Evolutionary conservation across 345 rosid species (phyloP).

Genomic region (Eutrema yunnanense): DNA sequence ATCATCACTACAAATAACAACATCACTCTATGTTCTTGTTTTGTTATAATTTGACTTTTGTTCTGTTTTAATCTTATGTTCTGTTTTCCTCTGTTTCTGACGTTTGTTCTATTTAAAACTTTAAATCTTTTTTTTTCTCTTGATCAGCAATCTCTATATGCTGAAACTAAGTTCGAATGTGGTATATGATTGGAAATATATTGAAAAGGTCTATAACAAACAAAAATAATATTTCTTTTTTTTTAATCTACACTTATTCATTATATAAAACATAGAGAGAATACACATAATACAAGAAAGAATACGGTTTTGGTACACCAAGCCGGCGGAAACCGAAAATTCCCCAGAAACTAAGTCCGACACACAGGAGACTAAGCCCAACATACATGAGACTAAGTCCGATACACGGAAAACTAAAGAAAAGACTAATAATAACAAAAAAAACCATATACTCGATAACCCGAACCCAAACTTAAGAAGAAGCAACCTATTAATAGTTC

Average conservation of each 20-base stretch:
- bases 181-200: not conserved
- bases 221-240: not conserved
- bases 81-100: constrained; percentile 5
- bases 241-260: too few relatives aligned
- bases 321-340: too few relatives aligned
- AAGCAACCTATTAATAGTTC: not conserved
- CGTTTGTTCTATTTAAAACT: not conserved
- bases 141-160: not conserved
- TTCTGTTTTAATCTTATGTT: not conserved
- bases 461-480: too few relatives aligned
- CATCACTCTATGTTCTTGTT: not conserved
- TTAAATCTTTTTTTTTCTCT: not conserved
- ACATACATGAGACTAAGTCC: too few relatives aligned
- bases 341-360: too few relatives aligned
- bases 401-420: too few relatives aligned
- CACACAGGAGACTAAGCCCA: too few relatives aligned
- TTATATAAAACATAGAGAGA: too few relatives aligned
- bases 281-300: too few relatives aligned
- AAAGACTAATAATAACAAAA: too few relatives aligned
- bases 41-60: not conserved
- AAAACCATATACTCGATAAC: too few relatives aligned
- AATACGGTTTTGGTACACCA: too few relatives aligned
- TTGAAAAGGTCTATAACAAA: not conserved
- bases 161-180: not conserved
- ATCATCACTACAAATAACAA: constrained; percentile 12